Base-by-base conservation (phyloP, 768 basidiomycete species). In the Hortiboletus flavorubellus region DNA sequence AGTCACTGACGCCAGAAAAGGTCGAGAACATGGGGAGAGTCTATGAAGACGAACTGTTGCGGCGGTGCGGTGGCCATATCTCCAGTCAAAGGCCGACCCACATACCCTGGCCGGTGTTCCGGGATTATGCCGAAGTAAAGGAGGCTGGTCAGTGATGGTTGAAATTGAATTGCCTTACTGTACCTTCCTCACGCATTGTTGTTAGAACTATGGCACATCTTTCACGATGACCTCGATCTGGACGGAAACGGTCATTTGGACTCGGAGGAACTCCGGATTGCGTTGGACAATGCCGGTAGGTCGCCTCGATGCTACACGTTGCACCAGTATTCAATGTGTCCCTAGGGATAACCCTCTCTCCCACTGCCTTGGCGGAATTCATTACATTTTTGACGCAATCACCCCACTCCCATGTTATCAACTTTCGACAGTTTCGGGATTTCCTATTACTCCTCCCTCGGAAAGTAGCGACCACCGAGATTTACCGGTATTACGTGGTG, bases 221-320 rank as follows among this genome's bases (percentile, higher is more conserved):
- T 97, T 72, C 91, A 91, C 60, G 80, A 93, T 65, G 89, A 94
- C 63, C 80, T 97, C 46, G 95, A 96, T 74, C 76, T 93, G 57
- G 93, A 97, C 65, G 82, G 89, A 29, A 91, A 97, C 71, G 93
- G 92, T 8, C 82, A 81, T 53, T 70, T 97, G 31, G 92, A 94
- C 64, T 75, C 80, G 8, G 71, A 74, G 15, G 88, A 89, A 64
- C 73, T 89, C 54, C 67, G 75, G 38, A 60, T 75, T n/a, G 86
- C 87, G 4, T 73, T 96, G 43, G 71, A 74, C 49, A 84, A 86
- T 69, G 86, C 90, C 65, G 91, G 93, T 91, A 59, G 59, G 61
- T 60, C 39, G 49, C 58, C 50, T 51, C 39, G 54, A 58, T 73
- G 65, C 44, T 50, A 53, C 44, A 64, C 53, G 56, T 62, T 55